phyloP scores from a whole-genome alignment of 352 stramenopile genomes.

The Hyaloperonospora brassicae region DNA sequence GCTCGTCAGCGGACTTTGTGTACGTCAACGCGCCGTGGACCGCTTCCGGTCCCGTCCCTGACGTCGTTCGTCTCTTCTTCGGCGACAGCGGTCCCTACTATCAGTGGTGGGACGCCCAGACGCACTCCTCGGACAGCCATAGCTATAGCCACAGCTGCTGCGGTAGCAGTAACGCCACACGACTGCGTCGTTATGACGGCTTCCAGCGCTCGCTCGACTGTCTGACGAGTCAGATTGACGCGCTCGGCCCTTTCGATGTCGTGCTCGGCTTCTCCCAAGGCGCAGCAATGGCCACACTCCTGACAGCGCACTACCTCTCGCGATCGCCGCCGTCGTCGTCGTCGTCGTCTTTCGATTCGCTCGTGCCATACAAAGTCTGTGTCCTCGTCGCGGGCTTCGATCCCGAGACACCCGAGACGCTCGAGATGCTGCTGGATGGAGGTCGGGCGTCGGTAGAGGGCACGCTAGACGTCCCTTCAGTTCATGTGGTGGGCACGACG shows the following conservation, averaged over 20 bases:
- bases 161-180: no score
- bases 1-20: no score
- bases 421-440: constrained; percentile 37
- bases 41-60: no score
- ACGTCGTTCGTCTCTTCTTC: no score
- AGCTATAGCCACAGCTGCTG: no score
- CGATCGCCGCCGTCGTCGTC: no score
- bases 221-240: constrained; percentile 39
- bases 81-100: no score
- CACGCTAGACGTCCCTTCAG: constrained; percentile 50
- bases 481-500: constrained; percentile 52
- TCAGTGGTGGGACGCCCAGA: no score
- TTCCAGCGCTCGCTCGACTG: constrained; percentile 58
- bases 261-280: constrained; percentile 74
- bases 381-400: constrained; percentile 62
- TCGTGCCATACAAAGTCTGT: constrained; percentile 48
- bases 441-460: constrained; percentile 21
- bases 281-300: constrained; percentile 40
- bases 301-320: constrained; percentile 54
- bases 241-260: constrained; percentile 46
- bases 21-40: no score
- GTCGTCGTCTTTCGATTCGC: constrained; percentile 16
- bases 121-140: no score
- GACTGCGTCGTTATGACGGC: constrained; percentile 64
- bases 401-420: constrained; percentile 38